Base-by-base conservation (phyloP, 2,329 filamentous ascomycete genomes). In the Fusarium citri region DNA sequence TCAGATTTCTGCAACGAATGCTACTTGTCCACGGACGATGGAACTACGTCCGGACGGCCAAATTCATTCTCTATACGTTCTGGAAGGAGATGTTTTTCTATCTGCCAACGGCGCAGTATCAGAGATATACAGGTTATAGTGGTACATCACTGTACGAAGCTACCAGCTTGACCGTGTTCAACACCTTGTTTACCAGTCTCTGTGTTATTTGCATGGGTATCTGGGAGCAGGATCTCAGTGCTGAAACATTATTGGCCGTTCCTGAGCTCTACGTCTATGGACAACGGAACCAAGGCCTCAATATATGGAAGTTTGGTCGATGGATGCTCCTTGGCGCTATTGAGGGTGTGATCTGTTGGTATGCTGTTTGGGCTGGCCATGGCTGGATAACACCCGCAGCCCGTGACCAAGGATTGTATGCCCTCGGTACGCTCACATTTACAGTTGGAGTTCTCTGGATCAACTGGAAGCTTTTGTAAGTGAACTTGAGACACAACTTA, bases 11-110 rank as follows among this genome's bases (percentile, higher is more conserved):
- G n/a, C 88, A 94, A 66, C 92, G 93, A 56, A 83, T 97, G 10
- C 84, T 97, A 7, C 86, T 97, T 5, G 93, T 97, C 2, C 94
- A 97, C 76, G 94, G 94, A 1, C 86, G 93, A 12, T 97, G 94
- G 94, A 97, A 97, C 79, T 97, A 98, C 71, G 87, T 95, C 28
- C 88, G 94, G 18, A 94, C 92, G 0, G 93, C 92, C 81, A 95
- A 95, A 77, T 98, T 97, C 77, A 94, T 94, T 4, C 86, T 97
- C 6, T 90, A 90, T 56, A 98, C 94, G 0, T 97, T 97, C 78
- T 98, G 94, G 94, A 98, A 98, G 77, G 88, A 90, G 75, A 85
- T 89, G 81, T 84, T 95, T 64, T 97, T 97, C 80, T 97, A 96
- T 77, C 84, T 97, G 6, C 92, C 92, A 1, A 92, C 96, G 78